phyloP scores from a whole-genome alignment of 2,329 filamentous ascomycete species.

The Hirsutella rhossiliensis region DNA sequence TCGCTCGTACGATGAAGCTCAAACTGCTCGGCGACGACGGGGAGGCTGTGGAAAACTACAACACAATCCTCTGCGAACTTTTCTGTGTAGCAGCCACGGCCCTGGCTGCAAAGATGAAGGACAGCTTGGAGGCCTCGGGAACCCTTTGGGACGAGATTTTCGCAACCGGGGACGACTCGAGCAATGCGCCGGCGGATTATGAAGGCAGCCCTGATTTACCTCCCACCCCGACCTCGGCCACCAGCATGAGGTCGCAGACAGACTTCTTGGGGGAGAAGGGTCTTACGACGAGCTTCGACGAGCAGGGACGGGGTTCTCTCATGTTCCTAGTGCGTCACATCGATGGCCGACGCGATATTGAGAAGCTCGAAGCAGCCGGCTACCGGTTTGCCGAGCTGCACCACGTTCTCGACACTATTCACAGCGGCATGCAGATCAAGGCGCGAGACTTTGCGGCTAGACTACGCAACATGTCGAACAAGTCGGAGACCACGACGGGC shows the following conservation, averaged over 20 bases:
- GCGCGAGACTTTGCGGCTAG: conserved; percentile 45
- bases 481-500: conserved; percentile 32
- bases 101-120: conserved; percentile 56
- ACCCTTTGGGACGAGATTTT: conserved; percentile 67
- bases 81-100: conserved; percentile 70
- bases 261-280: conserved; percentile 30
- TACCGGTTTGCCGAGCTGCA: conserved; percentile 65
- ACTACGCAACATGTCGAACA: conserved; percentile 52
- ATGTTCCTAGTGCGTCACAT: conserved; percentile 66
- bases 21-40: conserved; percentile 40
- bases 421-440: conserved; percentile 63
- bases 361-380: conserved; percentile 55
- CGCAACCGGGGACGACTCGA: conserved; percentile 38
- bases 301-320: conserved; percentile 60
- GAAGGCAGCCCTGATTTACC: not conserved
- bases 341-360: conserved; percentile 42
- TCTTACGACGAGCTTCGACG: conserved; percentile 3
- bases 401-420: conserved; percentile 59
- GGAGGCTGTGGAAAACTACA: conserved; percentile 55
- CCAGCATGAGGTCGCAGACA: not conserved
- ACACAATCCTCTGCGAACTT: conserved; percentile 66
- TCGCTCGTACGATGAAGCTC: conserved; percentile 21
- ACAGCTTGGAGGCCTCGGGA: conserved; percentile 51
- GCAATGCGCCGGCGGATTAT: not conserved
- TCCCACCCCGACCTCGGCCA: not conserved